These are phyloP conservation scores for Mercurialis annua DNA, from an alignment of 345 rosid genomes.

Conservation along the genomic window DNA sequence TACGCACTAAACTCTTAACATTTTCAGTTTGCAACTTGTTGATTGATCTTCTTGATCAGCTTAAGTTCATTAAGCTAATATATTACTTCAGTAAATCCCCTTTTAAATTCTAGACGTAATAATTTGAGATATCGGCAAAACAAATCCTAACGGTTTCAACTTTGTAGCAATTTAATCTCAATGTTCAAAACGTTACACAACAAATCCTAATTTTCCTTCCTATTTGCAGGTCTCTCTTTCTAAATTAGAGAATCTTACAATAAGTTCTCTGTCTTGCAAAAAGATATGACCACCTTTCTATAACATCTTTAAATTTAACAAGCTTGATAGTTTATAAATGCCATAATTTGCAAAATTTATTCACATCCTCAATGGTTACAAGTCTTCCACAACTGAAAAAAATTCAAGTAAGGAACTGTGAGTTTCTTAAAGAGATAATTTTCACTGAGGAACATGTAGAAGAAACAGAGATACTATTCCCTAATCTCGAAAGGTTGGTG, in stretches of 20 bases:
- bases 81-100: background rate
- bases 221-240: conserved; percentile 11
- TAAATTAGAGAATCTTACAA: background rate
- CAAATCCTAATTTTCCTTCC: no score
- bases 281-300: background rate
- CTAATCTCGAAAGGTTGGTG: background rate
- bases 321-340: background rate
- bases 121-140: no score
- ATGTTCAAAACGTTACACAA: no score
- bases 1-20: background rate
- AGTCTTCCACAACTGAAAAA: conserved; percentile 5
- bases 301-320: background rate
- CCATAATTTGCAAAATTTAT: conserved; percentile 1
- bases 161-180: background rate
- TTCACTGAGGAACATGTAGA: background rate
- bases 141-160: no score
- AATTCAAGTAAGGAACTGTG: background rate
- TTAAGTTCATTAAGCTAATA: no score
- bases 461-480: background rate
- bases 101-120: no score
- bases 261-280: background rate
- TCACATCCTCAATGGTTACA: background rate
- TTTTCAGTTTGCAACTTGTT: background rate
- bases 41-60: no score
- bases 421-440: conserved; percentile 9